Base-by-base conservation (phyloP, 768 basidiomycete species). In the Tulasnella sp. region DNA sequence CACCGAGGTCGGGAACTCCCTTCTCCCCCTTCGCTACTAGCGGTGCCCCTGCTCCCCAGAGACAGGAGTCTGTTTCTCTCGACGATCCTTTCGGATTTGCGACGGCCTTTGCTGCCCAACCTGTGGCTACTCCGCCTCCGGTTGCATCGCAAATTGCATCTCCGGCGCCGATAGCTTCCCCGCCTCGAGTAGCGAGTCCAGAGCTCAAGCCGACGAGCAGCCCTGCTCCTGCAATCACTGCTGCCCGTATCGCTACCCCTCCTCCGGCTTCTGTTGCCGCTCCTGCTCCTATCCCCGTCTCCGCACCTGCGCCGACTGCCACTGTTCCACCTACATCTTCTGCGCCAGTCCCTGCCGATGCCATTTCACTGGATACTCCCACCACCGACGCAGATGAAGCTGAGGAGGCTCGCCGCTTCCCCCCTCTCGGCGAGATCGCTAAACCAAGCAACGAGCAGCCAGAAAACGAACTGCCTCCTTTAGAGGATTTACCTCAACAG, bases 31-130 rank as follows among this genome's bases (percentile, higher is more conserved):
- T 87, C 75, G 77, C 82, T 35, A 78, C 80, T 73, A 70, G 80
- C 26, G 75, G 83, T 3, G 69, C 79, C 26, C 80, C 84, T 39
- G 69, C 35, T 59, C 63, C 0, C 78, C 75, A 14, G 74, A 29
- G 42, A 32, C 62, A 72, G 29, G 71, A 39, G 78, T 68, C 75
- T 41, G 32, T 67, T 29, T 35, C 71, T 32, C 73, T 73, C 17
- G 81, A 82, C 3, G 84, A 87, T 78, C 86, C 87, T 0, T 89
- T 88, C 73, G 84, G 85, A 3, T 84, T 89, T 73, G 80, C 81
- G 40, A 36, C 67, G 40, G 62, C 68, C 2, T 67, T 71, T 36
- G 72, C 72, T n/a, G 67, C 37, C 3, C 32, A 52, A n/a, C 34
- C 62, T 47, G 72, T 71, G 5, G 64, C 37, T 29, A 39, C 47